Evolutionary conservation across 2,329 filamentous ascomycete species (phyloP).

Genomic region (Fusarium chaquense): DNA sequence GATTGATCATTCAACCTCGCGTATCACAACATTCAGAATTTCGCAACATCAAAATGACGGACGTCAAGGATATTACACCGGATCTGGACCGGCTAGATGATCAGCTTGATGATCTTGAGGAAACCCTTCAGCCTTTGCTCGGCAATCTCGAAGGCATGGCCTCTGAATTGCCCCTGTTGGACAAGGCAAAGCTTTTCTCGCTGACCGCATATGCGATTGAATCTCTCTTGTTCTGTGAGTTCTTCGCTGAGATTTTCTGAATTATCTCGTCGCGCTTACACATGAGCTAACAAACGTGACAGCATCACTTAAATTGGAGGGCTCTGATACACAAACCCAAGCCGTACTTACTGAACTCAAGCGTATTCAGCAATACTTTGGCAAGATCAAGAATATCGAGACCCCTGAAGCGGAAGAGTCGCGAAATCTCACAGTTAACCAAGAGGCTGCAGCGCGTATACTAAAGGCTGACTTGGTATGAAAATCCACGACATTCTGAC

Average conservation of each 20-base stretch:
- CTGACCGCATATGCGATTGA: slow-evolving; percentile 89
- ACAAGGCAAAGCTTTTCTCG: slow-evolving; percentile 95
- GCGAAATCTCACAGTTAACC: slow-evolving; percentile 71
- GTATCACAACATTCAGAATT: slow-evolving; percentile 7
- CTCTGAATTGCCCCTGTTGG: slow-evolving; percentile 86
- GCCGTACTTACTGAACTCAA: slow-evolving; percentile 87
- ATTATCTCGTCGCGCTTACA: not conserved
- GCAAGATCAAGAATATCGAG: slow-evolving; percentile 87
- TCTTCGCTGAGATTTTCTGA: too few species aligned
- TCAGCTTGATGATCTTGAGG: slow-evolving; percentile 83
- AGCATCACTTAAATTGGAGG: slow-evolving; percentile 82
- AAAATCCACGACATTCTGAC: slow-evolving; percentile 7
- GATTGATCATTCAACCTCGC: slow-evolving; percentile 27
- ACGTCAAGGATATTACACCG: slow-evolving; percentile 69
- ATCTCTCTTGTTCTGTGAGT: slow-evolving; percentile 83
- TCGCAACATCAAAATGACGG: slow-evolving; percentile 51
- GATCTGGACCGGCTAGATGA: slow-evolving; percentile 80
- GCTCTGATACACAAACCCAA: slow-evolving; percentile 84
- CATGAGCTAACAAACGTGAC: slow-evolving; percentile 4
- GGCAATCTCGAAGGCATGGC: slow-evolving; percentile 74
- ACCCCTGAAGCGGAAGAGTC: slow-evolving; percentile 61
- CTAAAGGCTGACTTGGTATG: slow-evolving; percentile 83
- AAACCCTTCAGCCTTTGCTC: slow-evolving; percentile 79
- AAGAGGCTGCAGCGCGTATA: slow-evolving; percentile 82
- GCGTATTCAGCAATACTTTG: slow-evolving; percentile 90